Percentiles rank a stretch among this genome's conserved stretches.
These are phyloP conservation scores for Aspergillus mulundensis DNA, from an alignment of 495 filamentous ascomycete species.

Conservation along the genomic window DNA sequence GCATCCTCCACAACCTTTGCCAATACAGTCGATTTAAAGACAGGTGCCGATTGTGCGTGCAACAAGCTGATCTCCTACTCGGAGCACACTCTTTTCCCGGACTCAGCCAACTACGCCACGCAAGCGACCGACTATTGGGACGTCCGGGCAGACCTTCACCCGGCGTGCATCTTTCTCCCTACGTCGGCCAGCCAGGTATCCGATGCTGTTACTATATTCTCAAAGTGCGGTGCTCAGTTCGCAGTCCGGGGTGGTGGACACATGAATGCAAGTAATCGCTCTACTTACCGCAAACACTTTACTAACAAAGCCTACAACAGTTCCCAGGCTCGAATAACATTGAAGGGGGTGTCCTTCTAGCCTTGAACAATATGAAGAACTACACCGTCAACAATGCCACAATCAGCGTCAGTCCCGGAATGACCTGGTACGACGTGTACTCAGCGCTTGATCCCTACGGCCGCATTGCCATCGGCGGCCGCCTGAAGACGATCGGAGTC, in stretches of 20 bases:
- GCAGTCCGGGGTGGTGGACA: conserved; percentile 36
- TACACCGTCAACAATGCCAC: conserved; percentile 16
- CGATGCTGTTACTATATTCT: not conserved
- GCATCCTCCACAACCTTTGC: too few relatives aligned
- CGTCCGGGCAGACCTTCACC: not conserved
- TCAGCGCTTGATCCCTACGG: conserved; percentile 30
- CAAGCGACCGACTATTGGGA: not conserved
- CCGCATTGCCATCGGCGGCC: conserved; percentile 45
- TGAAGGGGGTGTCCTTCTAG: conserved; percentile 24
- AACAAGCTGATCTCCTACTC: not conserved
- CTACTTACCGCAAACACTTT: not conserved
- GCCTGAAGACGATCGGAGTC: conserved; percentile 40
- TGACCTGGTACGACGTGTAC: conserved; percentile 40
- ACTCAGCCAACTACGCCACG: not conserved
- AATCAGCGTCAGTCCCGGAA: conserved; percentile 33
- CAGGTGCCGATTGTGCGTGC: too few relatives aligned
- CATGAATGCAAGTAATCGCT: conserved; percentile 25
- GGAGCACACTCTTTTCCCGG: not conserved
- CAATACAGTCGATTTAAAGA: too few relatives aligned
- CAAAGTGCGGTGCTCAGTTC: conserved; percentile 26
- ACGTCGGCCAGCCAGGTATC: not conserved
- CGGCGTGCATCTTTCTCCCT: not conserved
- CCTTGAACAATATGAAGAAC: conserved; percentile 14
- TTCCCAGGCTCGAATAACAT: conserved; percentile 31
- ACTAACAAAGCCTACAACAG: conserved; percentile 3